These are phyloP conservation scores for Coprinopsis sp. DNA, from an alignment of 768 basidiomycete species.

Conservation along the genomic window DNA sequence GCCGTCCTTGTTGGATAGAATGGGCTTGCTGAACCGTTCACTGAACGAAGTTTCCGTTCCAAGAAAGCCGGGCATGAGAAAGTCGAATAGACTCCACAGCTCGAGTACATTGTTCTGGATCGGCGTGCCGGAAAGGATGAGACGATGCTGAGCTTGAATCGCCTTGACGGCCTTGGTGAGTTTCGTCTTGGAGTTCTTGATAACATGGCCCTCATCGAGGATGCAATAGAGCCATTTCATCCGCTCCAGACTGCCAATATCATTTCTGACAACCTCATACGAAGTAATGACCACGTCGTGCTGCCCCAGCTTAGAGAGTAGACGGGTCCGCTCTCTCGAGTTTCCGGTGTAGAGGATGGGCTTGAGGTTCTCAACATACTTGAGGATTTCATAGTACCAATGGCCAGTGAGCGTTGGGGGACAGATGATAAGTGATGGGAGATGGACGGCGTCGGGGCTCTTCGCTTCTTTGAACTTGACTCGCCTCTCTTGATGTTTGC, in stretches of 20 bases:
- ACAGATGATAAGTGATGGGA: constrained; percentile 93
- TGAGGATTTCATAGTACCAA: constrained; percentile 97
- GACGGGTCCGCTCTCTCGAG: constrained; percentile 69
- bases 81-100: constrained; percentile 98
- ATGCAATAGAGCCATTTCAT: constrained; percentile 93
- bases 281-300: constrained; percentile 96
- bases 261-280: constrained; percentile 96
- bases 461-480: constrained; percentile 60
- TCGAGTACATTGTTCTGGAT: constrained; percentile 99
- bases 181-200: constrained; percentile 98
- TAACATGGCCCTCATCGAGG: constrained; percentile 96
- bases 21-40: constrained; percentile 94
- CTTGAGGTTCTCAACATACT: constrained; percentile 80
- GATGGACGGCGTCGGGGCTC: constrained; percentile 73
- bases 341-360: constrained; percentile 89
- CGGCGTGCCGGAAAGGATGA: constrained; percentile 94
- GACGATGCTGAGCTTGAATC: constrained; percentile 84
- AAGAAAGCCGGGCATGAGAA: constrained; percentile 98
- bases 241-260: constrained; percentile 69
- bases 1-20: constrained; percentile 89
- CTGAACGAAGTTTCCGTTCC: constrained; percentile 95
- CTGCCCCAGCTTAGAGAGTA: constrained; percentile 58
- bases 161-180: constrained; percentile 93
- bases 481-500: constrained; percentile 87
- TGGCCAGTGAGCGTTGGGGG: constrained; percentile 97